phyloP scores from a whole-genome alignment of 2,329 filamentous ascomycete genomes.

The Lasiodiplodia theobromae region DNA sequence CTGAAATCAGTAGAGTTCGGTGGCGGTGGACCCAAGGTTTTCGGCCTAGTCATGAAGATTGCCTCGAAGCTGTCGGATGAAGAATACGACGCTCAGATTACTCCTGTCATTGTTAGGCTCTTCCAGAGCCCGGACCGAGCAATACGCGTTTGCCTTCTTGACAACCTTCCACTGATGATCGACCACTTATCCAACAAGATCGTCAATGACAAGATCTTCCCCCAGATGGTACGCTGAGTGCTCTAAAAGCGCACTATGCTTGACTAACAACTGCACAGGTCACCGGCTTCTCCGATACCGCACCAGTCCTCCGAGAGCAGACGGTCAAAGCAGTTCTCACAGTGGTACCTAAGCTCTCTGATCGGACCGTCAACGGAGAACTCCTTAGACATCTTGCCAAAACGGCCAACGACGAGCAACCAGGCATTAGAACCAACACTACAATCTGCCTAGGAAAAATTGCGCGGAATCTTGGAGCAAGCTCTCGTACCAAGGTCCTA shows the following conservation, averaged over 20 bases:
- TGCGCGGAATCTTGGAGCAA: constrained; percentile 80
- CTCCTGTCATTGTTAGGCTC: constrained; percentile 83
- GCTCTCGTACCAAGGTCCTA: constrained; percentile 84
- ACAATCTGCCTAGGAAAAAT: constrained; percentile 98
- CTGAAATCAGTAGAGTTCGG: constrained; percentile 99
- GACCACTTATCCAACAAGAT: constrained; percentile 85
- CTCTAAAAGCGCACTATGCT: background rate
- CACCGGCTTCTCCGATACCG: constrained; percentile 92
- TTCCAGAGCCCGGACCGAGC: constrained; percentile 93
- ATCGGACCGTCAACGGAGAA: constrained; percentile 92
- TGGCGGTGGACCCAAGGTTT: constrained; percentile 90
- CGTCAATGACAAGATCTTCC: constrained; percentile 97
- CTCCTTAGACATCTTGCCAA: constrained; percentile 89
- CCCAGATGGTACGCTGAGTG: constrained; percentile 72
- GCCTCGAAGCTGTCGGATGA: constrained; percentile 84
- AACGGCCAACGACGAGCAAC: constrained; percentile 96
- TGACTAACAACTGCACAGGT: constrained; percentile 60
- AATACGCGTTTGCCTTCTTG: constrained; percentile 86
- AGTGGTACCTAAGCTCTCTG: constrained; percentile 87
- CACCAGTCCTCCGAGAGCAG: constrained; percentile 91
- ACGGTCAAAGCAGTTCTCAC: constrained; percentile 93
- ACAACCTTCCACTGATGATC: constrained; percentile 89
- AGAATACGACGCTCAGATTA: constrained; percentile 85
- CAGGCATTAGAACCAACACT: constrained; percentile 95
- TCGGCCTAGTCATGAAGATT: constrained; percentile 89